These are phyloP conservation scores for Phylloporus sp. DNA, from an alignment of 768 basidiomycete species.

Conservation along the genomic window DNA sequence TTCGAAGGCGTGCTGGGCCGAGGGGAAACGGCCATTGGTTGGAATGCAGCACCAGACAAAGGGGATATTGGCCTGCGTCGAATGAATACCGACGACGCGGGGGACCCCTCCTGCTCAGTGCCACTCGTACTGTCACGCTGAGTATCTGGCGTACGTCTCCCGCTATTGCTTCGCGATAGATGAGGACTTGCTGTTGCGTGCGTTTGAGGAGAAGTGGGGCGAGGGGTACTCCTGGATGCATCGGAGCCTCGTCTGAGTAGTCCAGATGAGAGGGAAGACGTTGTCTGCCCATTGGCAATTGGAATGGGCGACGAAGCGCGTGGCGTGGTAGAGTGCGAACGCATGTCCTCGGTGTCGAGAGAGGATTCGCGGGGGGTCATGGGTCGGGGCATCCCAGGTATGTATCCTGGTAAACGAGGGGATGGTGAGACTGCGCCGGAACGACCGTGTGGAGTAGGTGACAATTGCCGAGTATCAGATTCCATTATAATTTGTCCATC, in stretches of 20 bases:
- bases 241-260: constrained; percentile 52
- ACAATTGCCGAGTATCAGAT: constrained; percentile 48
- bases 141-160: constrained; percentile 61
- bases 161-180: constrained; percentile 58
- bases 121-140: constrained; percentile 34
- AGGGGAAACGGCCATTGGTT: constrained; percentile 52
- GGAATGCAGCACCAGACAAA: constrained; percentile 54
- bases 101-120: constrained; percentile 38
- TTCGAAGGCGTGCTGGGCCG: constrained; percentile 64
- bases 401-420: constrained; percentile 70
- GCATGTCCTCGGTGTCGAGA: constrained; percentile 66
- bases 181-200: constrained; percentile 38
- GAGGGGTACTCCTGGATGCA: constrained; percentile 46
- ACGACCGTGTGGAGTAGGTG: constrained; percentile 52
- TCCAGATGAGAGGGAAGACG: constrained; percentile 34
- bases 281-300: constrained; percentile 29
- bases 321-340: constrained; percentile 66
- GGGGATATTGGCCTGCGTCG: constrained; percentile 72
- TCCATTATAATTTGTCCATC: constrained; percentile 50
- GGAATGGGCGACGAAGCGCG: constrained; percentile 66
- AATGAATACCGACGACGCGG: constrained; percentile 48
- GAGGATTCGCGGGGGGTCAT: constrained; percentile 79
- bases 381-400: constrained; percentile 86
- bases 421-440: constrained; percentile 47
- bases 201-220: constrained; percentile 43